phyloP scores from a whole-genome alignment of 371 early-diverging fungal genomes.

The Apophysomyces elegans region DNA sequence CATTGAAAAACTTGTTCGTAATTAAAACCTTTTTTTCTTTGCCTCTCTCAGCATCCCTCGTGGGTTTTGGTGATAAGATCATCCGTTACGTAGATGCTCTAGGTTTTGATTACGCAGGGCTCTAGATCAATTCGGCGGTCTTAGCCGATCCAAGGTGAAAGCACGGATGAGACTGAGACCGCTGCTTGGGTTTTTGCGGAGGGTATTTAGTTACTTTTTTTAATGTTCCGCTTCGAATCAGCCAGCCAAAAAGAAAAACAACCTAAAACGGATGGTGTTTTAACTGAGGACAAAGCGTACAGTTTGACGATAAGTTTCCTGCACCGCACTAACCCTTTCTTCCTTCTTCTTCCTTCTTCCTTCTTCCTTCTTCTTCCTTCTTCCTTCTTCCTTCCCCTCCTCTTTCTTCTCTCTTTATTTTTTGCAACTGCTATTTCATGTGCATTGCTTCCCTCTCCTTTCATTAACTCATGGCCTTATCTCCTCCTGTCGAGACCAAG shows the following conservation, averaged over 20 bases:
- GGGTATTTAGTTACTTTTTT: neutral
- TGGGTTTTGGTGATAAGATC: no score
- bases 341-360: constrained; percentile 8
- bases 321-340: neutral
- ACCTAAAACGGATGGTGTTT: neutral
- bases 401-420: constrained; percentile 12
- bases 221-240: neutral
- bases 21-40: no score
- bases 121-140: no score
- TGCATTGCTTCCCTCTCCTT: constrained; percentile 10
- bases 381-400: constrained; percentile 9
- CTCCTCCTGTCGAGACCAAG: constrained; percentile 25
- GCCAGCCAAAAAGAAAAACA: neutral
- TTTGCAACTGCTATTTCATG: constrained; percentile 3
- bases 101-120: no score
- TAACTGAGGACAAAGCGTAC: no score
- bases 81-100: no score
- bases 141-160: neutral
- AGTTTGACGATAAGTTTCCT: no score
- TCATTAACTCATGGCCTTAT: constrained; percentile 17
- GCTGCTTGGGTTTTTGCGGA: no score
- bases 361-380: constrained; percentile 12
- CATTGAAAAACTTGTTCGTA: no score
- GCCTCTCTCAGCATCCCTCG: no score
- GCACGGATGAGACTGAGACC: neutral